Conservation (phyloP, 176 grass and related monocot genomes). For the Alloteropsis semialata region DNA sequence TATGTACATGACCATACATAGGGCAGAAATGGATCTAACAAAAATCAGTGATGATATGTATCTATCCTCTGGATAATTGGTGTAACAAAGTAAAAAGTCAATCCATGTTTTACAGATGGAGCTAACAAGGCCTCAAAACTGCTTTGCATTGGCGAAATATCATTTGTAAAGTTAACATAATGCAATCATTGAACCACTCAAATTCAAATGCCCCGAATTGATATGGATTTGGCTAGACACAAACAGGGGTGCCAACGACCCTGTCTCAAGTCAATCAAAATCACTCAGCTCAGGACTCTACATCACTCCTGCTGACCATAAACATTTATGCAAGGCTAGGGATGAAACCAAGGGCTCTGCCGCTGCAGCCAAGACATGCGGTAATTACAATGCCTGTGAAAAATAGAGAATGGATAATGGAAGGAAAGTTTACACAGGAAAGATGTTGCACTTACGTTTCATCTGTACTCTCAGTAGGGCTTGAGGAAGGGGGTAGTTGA, state of each 20-base stretch:
- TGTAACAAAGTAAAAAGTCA: neutral
- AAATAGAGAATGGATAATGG: neutral
- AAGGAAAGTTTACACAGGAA: neutral
- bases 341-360: neutral
- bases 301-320: neutral
- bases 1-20: slow-evolving; percentile 15
- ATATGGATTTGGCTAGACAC: too few relatives aligned
- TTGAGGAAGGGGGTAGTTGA: slow-evolving; percentile 41
- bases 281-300: neutral
- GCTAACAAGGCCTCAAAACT: neutral
- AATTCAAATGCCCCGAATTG: neutral
- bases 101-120: neutral
- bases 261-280: neutral
- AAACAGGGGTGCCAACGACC: neutral
- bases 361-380: neutral
- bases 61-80: neutral
- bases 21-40: neutral
- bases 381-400: slow-evolving; percentile 22
- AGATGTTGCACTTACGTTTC: slow-evolving; percentile 50
- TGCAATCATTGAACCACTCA: neutral
- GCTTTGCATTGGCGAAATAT: neutral
- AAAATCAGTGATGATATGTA: neutral
- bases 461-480: slow-evolving; percentile 37
- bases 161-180: neutral
- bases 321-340: neutral